phyloP scores from a whole-genome alignment of 805 yeast species.

The Wickerhamiella azyma region DNA sequence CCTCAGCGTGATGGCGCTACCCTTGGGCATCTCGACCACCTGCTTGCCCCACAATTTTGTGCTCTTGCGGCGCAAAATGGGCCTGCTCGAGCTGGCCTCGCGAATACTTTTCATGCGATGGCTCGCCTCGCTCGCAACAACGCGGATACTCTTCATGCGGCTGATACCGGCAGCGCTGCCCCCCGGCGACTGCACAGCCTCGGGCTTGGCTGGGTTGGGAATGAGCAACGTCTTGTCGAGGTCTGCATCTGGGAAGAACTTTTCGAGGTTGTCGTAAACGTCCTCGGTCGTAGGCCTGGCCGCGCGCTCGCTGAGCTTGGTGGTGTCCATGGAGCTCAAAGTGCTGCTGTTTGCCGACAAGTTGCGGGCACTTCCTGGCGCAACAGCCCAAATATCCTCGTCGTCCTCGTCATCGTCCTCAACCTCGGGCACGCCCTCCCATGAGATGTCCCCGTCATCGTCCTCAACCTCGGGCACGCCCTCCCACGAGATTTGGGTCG shows the following conservation, averaged over 20 bases:
- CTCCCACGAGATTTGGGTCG: constrained; percentile 35
- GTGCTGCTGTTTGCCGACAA: constrained; percentile 4
- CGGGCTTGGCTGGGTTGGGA: neutral
- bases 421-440: constrained; percentile 56
- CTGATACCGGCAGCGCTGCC: constrained; percentile 22
- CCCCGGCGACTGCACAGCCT: neutral
- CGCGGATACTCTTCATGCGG: constrained; percentile 81
- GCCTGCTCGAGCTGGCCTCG: constrained; percentile 8
- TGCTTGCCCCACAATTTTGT: constrained; percentile 98
- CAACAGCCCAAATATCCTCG: constrained; percentile 46
- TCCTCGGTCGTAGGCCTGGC: constrained; percentile 94
- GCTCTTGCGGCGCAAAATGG: constrained; percentile 51
- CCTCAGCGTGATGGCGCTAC: constrained; percentile 51
- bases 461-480: constrained; percentile 43
- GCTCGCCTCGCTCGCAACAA: constrained; percentile 83
- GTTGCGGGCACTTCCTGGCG: constrained; percentile 14
- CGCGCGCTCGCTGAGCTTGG: constrained; percentile 34
- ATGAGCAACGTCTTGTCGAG: constrained; percentile 78
- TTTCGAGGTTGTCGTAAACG: constrained; percentile 79
- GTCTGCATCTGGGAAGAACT: constrained; percentile 83
- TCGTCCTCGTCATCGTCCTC: constrained; percentile 20
- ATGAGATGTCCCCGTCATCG: constrained; percentile 27
- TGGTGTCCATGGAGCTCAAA: constrained; percentile 6
- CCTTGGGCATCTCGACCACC: constrained; percentile 57
- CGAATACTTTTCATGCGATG: constrained; percentile 28